phyloP scores from a whole-genome alignment of 148 eudicot genomes.

The Rheum nobile region DNA sequence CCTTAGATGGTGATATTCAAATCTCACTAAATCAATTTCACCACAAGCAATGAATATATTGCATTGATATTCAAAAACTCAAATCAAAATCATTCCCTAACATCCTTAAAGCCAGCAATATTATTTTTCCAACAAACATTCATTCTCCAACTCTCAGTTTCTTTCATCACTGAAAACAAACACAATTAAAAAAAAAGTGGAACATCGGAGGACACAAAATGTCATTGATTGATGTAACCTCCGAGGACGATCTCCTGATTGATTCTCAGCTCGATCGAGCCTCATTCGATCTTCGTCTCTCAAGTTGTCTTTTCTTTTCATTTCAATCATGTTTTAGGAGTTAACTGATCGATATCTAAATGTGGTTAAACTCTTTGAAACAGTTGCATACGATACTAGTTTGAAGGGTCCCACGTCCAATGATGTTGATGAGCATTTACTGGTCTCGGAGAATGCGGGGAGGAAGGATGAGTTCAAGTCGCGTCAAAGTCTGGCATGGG shows the following conservation, averaged over 20 bases:
- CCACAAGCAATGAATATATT: not conserved
- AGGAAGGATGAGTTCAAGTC: slow-evolving; percentile 2
- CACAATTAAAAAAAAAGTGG: not conserved
- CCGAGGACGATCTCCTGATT: not conserved
- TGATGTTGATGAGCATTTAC: not conserved
- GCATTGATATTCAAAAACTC: not conserved
- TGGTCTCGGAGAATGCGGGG: not conserved
- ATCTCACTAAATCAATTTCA: not conserved
- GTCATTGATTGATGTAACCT: not conserved
- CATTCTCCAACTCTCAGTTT: too few relatives aligned
- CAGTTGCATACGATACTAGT: not conserved
- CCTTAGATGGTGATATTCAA: not conserved
- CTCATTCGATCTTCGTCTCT: slow-evolving; percentile 5
- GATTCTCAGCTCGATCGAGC: not conserved
- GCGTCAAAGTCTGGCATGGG: slow-evolving; percentile 5
- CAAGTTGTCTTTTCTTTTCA: not conserved
- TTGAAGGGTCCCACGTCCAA: too few relatives aligned
- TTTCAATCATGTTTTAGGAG: not conserved
- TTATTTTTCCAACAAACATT: not conserved
- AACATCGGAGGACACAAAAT: not conserved
- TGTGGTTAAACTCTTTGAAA: not conserved
- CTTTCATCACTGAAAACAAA: not conserved
- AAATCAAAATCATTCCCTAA: not conserved
- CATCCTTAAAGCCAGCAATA: not conserved
- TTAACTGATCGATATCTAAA: not conserved